Evolutionary conservation across 140 eudicot genomes (phyloP).

Genomic region (Anethum foeniculum): DNA sequence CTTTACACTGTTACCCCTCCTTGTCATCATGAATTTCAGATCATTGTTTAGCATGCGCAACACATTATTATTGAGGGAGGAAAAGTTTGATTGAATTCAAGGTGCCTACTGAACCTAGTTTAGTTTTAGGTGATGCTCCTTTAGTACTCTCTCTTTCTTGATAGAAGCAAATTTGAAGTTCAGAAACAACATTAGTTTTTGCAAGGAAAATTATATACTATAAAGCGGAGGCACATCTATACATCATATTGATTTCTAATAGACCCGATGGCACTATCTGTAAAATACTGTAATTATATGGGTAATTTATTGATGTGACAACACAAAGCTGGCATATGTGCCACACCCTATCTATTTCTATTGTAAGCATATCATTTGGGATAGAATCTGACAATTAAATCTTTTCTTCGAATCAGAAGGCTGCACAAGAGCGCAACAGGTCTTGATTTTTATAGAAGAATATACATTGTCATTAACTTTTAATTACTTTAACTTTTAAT

Average conservation of each 20-base stretch:
- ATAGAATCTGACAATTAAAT: neutral
- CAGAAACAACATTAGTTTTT: neutral
- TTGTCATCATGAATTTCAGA: neutral
- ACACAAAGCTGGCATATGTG: no score
- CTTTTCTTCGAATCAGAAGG: neutral
- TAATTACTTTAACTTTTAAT: neutral
- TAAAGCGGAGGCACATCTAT: neutral
- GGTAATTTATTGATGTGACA: no score
- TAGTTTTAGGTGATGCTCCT: neutral
- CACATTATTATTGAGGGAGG: neutral
- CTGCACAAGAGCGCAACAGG: neutral
- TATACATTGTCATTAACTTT: neutral
- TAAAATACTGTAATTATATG: neutral
- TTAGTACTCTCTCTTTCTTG: neutral
- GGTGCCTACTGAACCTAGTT: neutral
- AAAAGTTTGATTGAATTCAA: neutral
- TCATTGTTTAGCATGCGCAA: neutral
- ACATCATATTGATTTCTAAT: neutral
- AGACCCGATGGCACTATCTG: neutral
- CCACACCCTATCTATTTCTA: no score
- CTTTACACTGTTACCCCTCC: neutral
- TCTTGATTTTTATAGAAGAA: neutral
- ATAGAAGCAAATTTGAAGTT: neutral
- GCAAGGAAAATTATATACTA: neutral
- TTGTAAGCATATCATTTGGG: no score